Evolutionary conservation across 2,329 filamentous ascomycete species (phyloP).

Genomic region (Aspergillaceae sp.): DNA sequence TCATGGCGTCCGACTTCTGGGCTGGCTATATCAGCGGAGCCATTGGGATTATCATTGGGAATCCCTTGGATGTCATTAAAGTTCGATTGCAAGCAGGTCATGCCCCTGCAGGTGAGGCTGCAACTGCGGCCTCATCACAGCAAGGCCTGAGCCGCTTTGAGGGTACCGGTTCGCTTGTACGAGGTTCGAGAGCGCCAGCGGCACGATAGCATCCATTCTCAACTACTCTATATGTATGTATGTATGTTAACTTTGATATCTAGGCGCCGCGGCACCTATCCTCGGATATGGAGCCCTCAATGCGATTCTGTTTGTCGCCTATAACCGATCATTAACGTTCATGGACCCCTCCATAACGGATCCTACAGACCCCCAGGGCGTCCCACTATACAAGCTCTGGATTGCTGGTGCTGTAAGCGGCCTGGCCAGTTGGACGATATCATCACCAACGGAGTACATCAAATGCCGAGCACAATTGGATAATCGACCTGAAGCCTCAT

Average conservation of each 20-base stretch:
- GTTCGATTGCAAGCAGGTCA: constrained; percentile 66
- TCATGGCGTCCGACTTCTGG: constrained; percentile 86
- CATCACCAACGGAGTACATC: constrained; percentile 79
- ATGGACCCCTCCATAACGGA: constrained; percentile 42
- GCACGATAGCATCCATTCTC: no score
- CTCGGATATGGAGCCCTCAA: constrained; percentile 87
- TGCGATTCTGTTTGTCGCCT: constrained; percentile 79
- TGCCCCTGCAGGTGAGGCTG: constrained; percentile 11
- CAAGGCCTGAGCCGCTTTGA: constrained; percentile 26
- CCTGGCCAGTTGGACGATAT: constrained; percentile 75
- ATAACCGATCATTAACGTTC: constrained; percentile 69
- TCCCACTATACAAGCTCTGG: constrained; percentile 60
- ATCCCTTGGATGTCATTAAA: constrained; percentile 73
- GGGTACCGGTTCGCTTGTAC: constrained; percentile 27
- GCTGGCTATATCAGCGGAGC: constrained; percentile 84
- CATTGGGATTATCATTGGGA: constrained; percentile 77
- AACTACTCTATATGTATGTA: no score
- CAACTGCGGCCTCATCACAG: constrained; percentile 11
- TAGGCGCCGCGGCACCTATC: constrained; percentile 74
- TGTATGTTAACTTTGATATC: constrained; percentile 3
- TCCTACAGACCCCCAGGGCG: constrained; percentile 35
- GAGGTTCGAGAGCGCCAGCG: constrained; percentile 20
- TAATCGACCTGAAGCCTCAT: constrained; percentile 41
- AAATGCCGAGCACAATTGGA: constrained; percentile 80
- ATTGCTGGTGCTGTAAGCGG: constrained; percentile 72